phyloP scores from a whole-genome alignment of 192 early-diverging fungal species.

The Mycoemilia scoparia region DNA sequence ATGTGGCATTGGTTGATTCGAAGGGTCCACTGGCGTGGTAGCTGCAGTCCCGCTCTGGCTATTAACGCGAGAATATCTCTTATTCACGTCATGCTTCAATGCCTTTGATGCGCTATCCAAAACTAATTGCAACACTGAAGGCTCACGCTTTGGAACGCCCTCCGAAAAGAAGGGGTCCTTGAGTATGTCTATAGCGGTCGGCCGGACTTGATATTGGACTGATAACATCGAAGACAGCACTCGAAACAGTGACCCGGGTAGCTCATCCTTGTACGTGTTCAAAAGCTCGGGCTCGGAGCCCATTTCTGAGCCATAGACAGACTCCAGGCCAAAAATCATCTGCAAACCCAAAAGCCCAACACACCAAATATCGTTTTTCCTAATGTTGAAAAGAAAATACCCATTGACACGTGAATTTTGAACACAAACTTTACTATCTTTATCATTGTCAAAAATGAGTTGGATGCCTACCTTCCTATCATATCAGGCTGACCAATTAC shows the following conservation, averaged over 20 bases:
- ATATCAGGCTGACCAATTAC: constrained; percentile 37
- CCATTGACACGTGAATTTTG: constrained; percentile 1
- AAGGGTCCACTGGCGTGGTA: constrained; percentile 3
- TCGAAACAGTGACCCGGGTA: constrained; percentile 29
- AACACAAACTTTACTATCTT: constrained; percentile 3
- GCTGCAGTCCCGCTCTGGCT: constrained; percentile 4
- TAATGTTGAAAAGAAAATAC: neutral
- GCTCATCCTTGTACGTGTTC: constrained; percentile 16
- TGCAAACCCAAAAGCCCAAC: constrained; percentile 43
- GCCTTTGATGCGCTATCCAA: constrained; percentile 13
- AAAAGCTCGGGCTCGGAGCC: constrained; percentile 32
- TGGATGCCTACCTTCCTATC: constrained; percentile 16
- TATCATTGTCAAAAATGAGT: neutral
- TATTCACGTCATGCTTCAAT: neutral
- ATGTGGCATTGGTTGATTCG: neutral
- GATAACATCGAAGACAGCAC: constrained; percentile 43
- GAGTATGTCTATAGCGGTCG: constrained; percentile 55
- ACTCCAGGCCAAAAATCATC: constrained; percentile 50
- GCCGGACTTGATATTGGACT: constrained; percentile 46
- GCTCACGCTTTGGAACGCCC: constrained; percentile 15
- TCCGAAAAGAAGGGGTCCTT: constrained; percentile 49
- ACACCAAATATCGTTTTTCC: constrained; percentile 64
- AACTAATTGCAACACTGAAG: constrained; percentile 24
- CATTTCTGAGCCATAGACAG: constrained; percentile 25
- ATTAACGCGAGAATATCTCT: constrained; percentile 1